Percentiles rank a stretch among this genome's conserved stretches.
phyloP scores from a whole-genome alignment of 208 protist genomes.

The Tetramitus jugosus region DNA sequence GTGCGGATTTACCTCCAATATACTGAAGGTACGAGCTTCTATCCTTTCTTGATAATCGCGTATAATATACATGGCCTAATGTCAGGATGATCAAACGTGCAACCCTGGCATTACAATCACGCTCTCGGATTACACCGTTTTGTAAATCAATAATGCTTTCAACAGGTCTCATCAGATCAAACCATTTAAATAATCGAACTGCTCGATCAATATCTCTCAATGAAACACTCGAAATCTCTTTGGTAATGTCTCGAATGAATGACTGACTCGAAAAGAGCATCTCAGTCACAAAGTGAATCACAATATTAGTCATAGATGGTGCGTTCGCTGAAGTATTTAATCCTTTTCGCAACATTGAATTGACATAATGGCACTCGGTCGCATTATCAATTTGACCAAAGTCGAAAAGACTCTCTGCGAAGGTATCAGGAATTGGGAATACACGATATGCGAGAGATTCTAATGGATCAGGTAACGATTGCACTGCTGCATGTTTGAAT shows the following conservation, averaged over 20 bases:
- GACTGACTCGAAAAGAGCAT: not conserved
- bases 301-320: not conserved
- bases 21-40: not conserved
- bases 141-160: not conserved
- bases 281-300: too few relatives aligned
- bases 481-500: not conserved
- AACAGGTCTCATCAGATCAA: constrained; percentile 26
- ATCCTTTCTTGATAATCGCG: not conserved
- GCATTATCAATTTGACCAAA: constrained; percentile 43
- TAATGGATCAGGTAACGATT: constrained; percentile 1
- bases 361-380: constrained; percentile 43
- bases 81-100: not conserved
- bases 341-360: constrained; percentile 33
- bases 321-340: not conserved
- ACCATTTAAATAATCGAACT: constrained; percentile 22
- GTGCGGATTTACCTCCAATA: not conserved
- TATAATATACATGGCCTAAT: not conserved
- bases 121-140: too few relatives aligned
- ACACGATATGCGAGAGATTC: constrained; percentile 56
- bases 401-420: constrained; percentile 53
- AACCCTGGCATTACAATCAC: not conserved
- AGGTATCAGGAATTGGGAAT: constrained; percentile 46
- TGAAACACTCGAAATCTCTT: constrained; percentile 16
- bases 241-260: constrained; percentile 22
- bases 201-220: constrained; percentile 28